Evolutionary conservation across 75 land plant genomes (phyloP).

Genomic region (Picea sitchensis): DNA sequence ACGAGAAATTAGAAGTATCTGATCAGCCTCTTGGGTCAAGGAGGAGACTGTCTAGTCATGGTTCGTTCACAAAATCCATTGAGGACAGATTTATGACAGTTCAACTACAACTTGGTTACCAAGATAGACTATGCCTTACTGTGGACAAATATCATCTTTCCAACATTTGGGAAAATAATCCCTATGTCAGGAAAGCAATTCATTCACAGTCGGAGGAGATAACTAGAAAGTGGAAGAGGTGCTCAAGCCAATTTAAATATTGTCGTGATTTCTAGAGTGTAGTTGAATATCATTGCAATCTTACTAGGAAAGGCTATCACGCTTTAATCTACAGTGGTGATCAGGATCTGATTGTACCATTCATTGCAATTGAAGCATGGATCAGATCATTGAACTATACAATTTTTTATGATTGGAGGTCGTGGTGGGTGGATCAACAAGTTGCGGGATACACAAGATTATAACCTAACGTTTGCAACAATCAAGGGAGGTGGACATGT

Average conservation of each 20-base stretch:
- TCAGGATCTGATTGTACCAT: slow-evolving; percentile 13
- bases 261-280: slow-evolving; percentile 35
- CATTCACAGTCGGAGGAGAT: slow-evolving; percentile 6
- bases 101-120: too few species aligned
- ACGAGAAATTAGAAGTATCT: too few species aligned
- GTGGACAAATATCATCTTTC: background rate
- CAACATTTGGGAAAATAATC: background rate
- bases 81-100: too few species aligned
- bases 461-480: slow-evolving; percentile 48
- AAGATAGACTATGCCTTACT: too few species aligned
- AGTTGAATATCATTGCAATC: slow-evolving; percentile 42
- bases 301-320: slow-evolving; percentile 43
- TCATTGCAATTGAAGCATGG: slow-evolving; percentile 53
- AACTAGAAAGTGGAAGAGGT: slow-evolving; percentile 11
- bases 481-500: slow-evolving; percentile 37
- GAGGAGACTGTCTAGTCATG: too few species aligned
- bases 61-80: too few species aligned
- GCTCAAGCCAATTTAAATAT: slow-evolving; percentile 23
- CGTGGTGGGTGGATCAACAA: slow-evolving; percentile 54
- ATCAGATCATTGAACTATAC: slow-evolving; percentile 37
- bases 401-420: slow-evolving; percentile 38
- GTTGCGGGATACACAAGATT: slow-evolving; percentile 50
- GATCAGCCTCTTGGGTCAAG: too few species aligned
- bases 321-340: slow-evolving; percentile 68
- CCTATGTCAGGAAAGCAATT: background rate